A percentile compares a stretch with the other conserved stretches of the same genome.
phyloP scores from a whole-genome alignment of 371 early-diverging fungal species.

The Syncephalastrum racemosum region DNA sequence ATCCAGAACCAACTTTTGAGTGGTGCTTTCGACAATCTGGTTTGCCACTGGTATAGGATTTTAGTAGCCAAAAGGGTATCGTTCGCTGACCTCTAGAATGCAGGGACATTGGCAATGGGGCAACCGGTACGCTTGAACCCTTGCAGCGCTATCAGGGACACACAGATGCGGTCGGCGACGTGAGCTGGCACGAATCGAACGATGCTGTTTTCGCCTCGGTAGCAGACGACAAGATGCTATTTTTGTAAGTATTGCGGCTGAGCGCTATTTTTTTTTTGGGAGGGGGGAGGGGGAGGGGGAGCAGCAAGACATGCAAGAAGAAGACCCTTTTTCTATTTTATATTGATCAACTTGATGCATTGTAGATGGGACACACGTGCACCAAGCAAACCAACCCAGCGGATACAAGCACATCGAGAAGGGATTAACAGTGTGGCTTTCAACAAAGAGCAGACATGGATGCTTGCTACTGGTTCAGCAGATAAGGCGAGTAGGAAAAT shows the following conservation, averaged over 20 bases:
- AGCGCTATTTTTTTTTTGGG: background rate
- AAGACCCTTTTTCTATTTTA: no score
- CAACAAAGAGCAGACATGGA: conserved; percentile 83
- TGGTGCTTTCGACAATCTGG: conserved; percentile 83
- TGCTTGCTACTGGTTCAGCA: conserved; percentile 95
- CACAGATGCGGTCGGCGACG: conserved; percentile 90
- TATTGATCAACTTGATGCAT: no score
- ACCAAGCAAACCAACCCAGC: conserved; percentile 60
- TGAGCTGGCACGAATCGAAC: conserved; percentile 86
- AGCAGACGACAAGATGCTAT: conserved; percentile 90
- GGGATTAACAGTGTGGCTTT: conserved; percentile 96
- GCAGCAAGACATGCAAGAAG: no score
- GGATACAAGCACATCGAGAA: conserved; percentile 82
- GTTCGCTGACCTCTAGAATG: background rate
- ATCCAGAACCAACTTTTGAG: conserved; percentile 74
- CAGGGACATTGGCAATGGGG: conserved; percentile 53
- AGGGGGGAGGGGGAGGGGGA: background rate
- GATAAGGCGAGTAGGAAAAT: conserved; percentile 67
- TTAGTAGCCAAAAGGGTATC: background rate
- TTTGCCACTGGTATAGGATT: conserved; percentile 73
- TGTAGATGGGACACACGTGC: conserved; percentile 72
- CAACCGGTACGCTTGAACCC: conserved; percentile 70
- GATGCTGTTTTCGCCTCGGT: conserved; percentile 92
- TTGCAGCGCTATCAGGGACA: conserved; percentile 79
- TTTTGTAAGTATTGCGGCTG: conserved; percentile 65